Evolutionary conservation across 2,329 filamentous ascomycete species (phyloP).

Genomic region (Hymenoscyphus salicellus): DNA sequence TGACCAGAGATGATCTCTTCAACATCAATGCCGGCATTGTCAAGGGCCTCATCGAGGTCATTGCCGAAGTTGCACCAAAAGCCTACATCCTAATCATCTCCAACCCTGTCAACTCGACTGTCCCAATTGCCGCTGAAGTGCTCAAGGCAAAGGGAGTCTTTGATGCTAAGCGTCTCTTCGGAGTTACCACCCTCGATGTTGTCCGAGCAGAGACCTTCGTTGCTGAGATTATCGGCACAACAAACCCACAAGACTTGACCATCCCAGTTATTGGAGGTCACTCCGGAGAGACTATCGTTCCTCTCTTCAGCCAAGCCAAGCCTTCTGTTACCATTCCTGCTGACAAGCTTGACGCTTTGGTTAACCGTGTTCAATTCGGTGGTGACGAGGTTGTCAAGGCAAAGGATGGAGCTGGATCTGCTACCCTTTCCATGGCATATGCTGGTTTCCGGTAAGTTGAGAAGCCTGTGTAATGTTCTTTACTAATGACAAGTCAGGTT

Average conservation of each 20-base stretch:
- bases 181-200: constrained; percentile 97
- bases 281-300: constrained; percentile 97
- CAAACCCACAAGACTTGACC: constrained; percentile 75
- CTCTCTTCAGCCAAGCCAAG: constrained; percentile 88
- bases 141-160: constrained; percentile 92
- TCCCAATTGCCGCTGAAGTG: constrained; percentile 95
- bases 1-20: constrained; percentile 99
- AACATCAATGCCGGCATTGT: constrained; percentile 99
- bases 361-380: constrained; percentile 96
- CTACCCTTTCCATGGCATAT: constrained; percentile 91
- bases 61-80: constrained; percentile 85
- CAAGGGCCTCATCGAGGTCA: constrained; percentile 83
- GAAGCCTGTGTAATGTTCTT: background rate
- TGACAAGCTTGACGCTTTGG: constrained; percentile 85
- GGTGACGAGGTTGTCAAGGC: constrained; percentile 96
- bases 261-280: constrained; percentile 95
- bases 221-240: constrained; percentile 76
- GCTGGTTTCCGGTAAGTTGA: constrained; percentile 78
- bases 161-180: constrained; percentile 92
- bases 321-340: constrained; percentile 76
- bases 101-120: constrained; percentile 98
- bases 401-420: constrained; percentile 87
- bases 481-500: constrained; percentile 56
- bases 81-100: constrained; percentile 96
- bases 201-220: constrained; percentile 98